These are phyloP conservation scores for Arthrobotrys musiformis DNA, from an alignment of 2,329 filamentous ascomycete species.

Conservation along the genomic window DNA sequence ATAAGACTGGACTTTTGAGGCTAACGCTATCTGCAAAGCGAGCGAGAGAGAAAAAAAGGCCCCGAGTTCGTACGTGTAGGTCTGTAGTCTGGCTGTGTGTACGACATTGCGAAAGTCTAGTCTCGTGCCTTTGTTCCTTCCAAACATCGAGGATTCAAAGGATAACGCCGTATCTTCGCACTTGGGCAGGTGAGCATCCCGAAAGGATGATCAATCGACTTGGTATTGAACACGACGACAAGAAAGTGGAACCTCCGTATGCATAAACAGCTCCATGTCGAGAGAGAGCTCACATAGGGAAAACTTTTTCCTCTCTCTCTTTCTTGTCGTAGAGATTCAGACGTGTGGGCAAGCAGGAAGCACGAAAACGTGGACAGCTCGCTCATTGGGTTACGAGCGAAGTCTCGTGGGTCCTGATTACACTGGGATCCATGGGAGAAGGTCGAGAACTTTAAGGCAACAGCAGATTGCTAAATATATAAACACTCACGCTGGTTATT, in stretches of 20 bases:
- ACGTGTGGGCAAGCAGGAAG: conserved; percentile 26
- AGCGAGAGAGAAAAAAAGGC: neutral
- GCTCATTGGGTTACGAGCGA: conserved; percentile 7
- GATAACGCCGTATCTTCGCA: conserved; percentile 14
- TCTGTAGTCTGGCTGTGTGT: too few species aligned
- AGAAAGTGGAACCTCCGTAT: conserved; percentile 16
- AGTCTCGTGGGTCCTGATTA: conserved; percentile 18
- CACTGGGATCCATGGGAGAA: too few species aligned
- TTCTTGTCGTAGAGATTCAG: neutral
- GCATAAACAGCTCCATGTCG: conserved; percentile 18
- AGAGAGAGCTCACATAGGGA: conserved; percentile 9
- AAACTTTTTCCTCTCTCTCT: neutral
- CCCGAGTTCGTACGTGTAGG: conserved; percentile 15
- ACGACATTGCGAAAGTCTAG: neutral
- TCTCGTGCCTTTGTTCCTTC: conserved; percentile 10
- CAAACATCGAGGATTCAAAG: conserved; percentile 2
- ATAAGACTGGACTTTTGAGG: too few species aligned
- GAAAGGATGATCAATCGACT: conserved; percentile 21
- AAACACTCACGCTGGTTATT: conserved; percentile 13
- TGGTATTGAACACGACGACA: conserved; percentile 33
- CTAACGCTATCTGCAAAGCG: conserved; percentile 12
- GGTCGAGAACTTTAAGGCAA: conserved; percentile 9
- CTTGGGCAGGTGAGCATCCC: conserved; percentile 22
- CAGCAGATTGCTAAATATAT: neutral
- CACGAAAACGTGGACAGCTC: conserved; percentile 34